A percentile compares a stretch with the other conserved stretches of the same genome.
phyloP scores from a whole-genome alignment of 2,329 filamentous ascomycete genomes.

The Apiospora rasikravindrae region DNA sequence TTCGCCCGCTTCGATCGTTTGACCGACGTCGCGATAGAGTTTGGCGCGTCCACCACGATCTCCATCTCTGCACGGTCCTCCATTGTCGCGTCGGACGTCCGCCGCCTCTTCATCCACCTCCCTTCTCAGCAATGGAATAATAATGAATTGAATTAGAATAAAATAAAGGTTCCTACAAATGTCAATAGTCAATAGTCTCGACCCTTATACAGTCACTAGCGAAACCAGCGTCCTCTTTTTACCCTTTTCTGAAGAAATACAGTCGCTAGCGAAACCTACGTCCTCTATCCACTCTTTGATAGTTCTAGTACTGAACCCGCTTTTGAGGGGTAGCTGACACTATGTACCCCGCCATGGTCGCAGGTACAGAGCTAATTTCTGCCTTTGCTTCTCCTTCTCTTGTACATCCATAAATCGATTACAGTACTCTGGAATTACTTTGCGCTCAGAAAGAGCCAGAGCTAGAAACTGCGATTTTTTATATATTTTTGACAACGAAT shows the following conservation, averaged over 20 bases:
- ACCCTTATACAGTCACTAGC: too few relatives aligned
- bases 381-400: background rate
- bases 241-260: background rate
- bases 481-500: too few relatives aligned
- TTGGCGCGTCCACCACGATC: background rate
- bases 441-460: background rate
- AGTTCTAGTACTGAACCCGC: background rate
- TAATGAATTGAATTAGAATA: conserved; percentile 52
- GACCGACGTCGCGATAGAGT: conserved; percentile 2
- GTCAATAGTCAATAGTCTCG: too few relatives aligned
- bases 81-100: conserved; percentile 3
- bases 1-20: conserved; percentile 4
- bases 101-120: background rate
- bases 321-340: background rate
- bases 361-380: background rate
- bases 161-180: conserved; percentile 43
- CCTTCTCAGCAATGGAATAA: background rate
- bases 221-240: too few relatives aligned
- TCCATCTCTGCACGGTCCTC: conserved; percentile 10
- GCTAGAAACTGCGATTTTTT: background rate
- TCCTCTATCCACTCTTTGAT: conserved; percentile 7
- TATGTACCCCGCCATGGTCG: background rate
- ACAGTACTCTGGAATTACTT: background rate
- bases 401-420: conserved; percentile 7
- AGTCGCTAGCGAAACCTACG: conserved; percentile 3